phyloP scores from a whole-genome alignment of 768 basidiomycete genomes.

The Ramaria rubella region DNA sequence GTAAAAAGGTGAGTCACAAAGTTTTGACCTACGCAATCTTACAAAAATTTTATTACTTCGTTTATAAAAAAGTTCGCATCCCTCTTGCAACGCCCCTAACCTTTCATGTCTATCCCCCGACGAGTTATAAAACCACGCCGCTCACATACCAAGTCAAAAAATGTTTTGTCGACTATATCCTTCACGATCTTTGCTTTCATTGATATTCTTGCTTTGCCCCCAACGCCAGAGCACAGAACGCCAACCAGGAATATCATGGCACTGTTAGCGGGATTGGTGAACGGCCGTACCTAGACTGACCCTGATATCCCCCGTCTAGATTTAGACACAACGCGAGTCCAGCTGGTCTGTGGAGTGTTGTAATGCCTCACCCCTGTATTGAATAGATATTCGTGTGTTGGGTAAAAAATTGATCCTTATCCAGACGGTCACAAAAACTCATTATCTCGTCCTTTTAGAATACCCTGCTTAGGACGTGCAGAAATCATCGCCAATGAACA shows the following conservation, averaged over 20 bases:
- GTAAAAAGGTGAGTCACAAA: no score
- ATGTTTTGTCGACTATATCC: background rate
- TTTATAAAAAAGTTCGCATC: background rate
- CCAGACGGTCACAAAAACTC: background rate
- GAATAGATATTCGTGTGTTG: conserved; percentile 13
- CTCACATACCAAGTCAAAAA: background rate
- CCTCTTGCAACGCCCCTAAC: no score
- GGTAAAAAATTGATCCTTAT: conserved; percentile 1
- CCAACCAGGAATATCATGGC: background rate
- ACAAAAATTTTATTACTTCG: no score
- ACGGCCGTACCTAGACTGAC: background rate
- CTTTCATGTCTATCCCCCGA: background rate
- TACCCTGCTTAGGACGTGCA: background rate
- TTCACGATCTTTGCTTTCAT: conserved; percentile 7
- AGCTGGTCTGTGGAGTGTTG: background rate
- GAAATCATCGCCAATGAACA: conserved; percentile 14
- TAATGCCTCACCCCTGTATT: background rate
- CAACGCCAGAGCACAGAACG: background rate
- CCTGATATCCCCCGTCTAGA: background rate
- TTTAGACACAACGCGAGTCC: conserved; percentile 12
- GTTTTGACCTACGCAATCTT: no score
- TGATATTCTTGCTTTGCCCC: conserved; percentile 3
- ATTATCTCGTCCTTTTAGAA: background rate
- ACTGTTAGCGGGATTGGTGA: conserved; percentile 13
- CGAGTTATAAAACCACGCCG: background rate